These are phyloP conservation scores for Berkeleyomyces basicola DNA, from an alignment of 2,329 filamentous ascomycete species.

Conservation along the genomic window DNA sequence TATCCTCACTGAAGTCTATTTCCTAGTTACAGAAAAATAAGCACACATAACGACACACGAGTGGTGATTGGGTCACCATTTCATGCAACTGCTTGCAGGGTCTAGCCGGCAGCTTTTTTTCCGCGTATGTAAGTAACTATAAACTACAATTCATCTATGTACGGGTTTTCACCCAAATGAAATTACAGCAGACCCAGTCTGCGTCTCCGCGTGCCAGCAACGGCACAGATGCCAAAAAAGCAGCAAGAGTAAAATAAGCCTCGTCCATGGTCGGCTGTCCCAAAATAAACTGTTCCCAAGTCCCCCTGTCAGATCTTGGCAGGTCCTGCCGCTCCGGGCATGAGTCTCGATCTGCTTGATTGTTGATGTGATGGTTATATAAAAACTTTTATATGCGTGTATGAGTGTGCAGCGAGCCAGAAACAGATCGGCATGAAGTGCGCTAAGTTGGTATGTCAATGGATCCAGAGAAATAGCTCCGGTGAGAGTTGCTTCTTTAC, in stretches of 20 bases:
- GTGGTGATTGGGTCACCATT: too few relatives aligned
- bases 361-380: neutral
- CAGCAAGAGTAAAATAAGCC: neutral
- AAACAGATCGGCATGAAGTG: neutral
- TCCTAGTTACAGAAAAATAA: neutral
- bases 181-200: neutral
- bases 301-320: neutral
- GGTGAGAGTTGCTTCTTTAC: neutral
- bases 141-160: too few relatives aligned
- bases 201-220: neutral
- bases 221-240: constrained; percentile 2
- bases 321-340: neutral
- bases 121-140: too few relatives aligned
- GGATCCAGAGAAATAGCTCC: neutral
- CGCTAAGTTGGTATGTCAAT: neutral
- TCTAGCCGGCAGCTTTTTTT: too few relatives aligned
- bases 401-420: neutral
- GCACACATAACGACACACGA: neutral
- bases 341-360: neutral
- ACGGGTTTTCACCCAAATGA: too few relatives aligned
- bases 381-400: neutral
- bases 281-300: neutral
- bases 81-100: too few relatives aligned
- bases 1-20: too few relatives aligned
- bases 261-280: neutral